Conservation (phyloP, 768 basidiomycete genomes). For the Russula earlei region DNA sequence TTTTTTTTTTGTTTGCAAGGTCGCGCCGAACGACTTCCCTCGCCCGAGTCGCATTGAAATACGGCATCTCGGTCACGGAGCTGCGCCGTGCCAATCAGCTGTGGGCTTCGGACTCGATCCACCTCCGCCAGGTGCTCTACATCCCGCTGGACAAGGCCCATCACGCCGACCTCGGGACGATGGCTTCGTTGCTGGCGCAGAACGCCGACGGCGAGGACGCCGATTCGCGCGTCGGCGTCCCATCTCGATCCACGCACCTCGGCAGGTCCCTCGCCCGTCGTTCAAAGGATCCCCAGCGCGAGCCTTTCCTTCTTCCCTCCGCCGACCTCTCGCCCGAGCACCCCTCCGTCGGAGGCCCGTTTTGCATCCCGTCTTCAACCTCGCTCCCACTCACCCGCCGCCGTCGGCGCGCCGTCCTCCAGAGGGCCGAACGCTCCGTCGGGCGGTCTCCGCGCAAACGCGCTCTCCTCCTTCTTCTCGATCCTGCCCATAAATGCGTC, state of each 20-base stretch:
- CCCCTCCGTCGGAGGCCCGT: not conserved
- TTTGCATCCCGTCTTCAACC: not conserved
- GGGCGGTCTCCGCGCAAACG: constrained; percentile 3
- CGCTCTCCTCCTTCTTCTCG: constrained; percentile 18
- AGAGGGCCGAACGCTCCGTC: not conserved
- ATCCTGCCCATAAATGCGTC: constrained; percentile 16
- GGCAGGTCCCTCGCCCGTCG: constrained; percentile 16
- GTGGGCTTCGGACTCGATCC: constrained; percentile 89
- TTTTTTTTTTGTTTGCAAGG: constrained; percentile 28
- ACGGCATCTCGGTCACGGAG: constrained; percentile 75
- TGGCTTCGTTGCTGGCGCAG: constrained; percentile 19
- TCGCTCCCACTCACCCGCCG: not conserved
- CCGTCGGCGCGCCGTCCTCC: not conserved
- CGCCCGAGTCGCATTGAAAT: constrained; percentile 80
- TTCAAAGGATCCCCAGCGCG: constrained; percentile 26
- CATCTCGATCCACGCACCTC: not conserved
- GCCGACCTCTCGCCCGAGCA: constrained; percentile 5
- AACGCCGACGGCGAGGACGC: not conserved
- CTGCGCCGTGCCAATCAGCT: constrained; percentile 85
- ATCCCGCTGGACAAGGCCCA: constrained; percentile 62
- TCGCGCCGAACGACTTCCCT: constrained; percentile 70
- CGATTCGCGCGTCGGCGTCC: not conserved
- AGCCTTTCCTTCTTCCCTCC: constrained; percentile 29
- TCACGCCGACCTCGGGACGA: constrained; percentile 31
- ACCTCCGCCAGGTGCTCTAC: constrained; percentile 72